Conservation (phyloP, 179 eudicot genomes). For the Amaranthus tricolor region DNA sequence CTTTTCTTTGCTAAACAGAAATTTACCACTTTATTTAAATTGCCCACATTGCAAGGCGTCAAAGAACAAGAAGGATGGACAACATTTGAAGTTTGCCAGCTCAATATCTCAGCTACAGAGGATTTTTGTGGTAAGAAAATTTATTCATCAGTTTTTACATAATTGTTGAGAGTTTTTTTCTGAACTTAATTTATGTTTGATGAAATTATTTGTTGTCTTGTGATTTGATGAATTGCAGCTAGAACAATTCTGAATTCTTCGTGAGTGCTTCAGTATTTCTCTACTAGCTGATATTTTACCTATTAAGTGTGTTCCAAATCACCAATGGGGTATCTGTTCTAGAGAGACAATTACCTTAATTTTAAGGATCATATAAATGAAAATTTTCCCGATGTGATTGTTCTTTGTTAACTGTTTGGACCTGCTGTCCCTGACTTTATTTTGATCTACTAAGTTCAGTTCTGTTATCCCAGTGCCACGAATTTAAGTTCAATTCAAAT, state of each 20-base stretch:
- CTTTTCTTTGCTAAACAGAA: slow-evolving; percentile 58
- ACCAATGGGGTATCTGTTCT: not conserved
- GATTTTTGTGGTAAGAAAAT: slow-evolving; percentile 76
- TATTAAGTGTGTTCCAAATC: not conserved
- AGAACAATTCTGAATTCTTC: slow-evolving; percentile 1
- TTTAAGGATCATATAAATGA: too few species aligned
- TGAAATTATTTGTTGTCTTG: not conserved
- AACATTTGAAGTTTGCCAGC: slow-evolving; percentile 66
- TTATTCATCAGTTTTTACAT: slow-evolving; percentile 12
- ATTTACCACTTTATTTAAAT: slow-evolving; percentile 72
- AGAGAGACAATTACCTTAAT: not conserved
- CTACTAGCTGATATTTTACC: slow-evolving; percentile 2
- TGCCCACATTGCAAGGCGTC: slow-evolving; percentile 74
- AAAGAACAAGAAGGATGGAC: slow-evolving; percentile 53
- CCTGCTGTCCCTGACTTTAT: too few species aligned
- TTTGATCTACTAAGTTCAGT: too few species aligned
- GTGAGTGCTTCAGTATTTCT: not conserved
- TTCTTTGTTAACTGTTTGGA: too few species aligned
- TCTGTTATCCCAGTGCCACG: too few species aligned
- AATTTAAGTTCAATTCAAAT: too few species aligned
- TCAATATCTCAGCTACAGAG: slow-evolving; percentile 87
- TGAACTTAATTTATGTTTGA: slow-evolving; percentile 3
- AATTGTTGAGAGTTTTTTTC: not conserved
- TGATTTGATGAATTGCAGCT: not conserved
- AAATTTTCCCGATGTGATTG: too few species aligned